A percentile compares a stretch with the other conserved stretches of the same genome.
These are phyloP conservation scores for Tulasnella sp. DNA, from an alignment of 768 basidiomycete genomes.

Conservation along the genomic window DNA sequence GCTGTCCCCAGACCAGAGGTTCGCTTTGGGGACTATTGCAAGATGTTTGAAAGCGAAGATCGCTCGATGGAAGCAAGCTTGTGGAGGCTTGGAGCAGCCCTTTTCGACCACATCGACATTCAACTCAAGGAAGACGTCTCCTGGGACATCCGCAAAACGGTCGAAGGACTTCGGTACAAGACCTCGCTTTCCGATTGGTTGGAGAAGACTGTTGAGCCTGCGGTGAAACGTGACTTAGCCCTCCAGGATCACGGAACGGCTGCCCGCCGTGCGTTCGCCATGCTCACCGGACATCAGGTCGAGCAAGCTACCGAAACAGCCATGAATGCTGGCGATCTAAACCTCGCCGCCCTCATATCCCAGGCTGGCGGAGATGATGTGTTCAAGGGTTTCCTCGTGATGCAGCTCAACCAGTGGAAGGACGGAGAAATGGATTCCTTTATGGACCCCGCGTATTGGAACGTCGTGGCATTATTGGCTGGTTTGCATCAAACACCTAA, in stretches of 20 bases:
- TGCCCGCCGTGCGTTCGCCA: slow-evolving; percentile 57
- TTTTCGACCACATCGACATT: slow-evolving; percentile 81
- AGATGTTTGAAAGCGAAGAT: slow-evolving; percentile 64
- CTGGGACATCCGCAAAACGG: slow-evolving; percentile 54
- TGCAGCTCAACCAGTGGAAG: slow-evolving; percentile 78
- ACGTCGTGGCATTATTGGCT: slow-evolving; percentile 74
- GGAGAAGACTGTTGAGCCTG: slow-evolving; percentile 56
- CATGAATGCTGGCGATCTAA: slow-evolving; percentile 65
- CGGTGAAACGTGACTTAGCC: slow-evolving; percentile 65
- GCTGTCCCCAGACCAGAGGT: slow-evolving; percentile 57
- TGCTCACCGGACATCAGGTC: slow-evolving; percentile 83
- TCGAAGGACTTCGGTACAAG: slow-evolving; percentile 61
- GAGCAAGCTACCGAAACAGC: slow-evolving; percentile 70
- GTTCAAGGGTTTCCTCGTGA: slow-evolving; percentile 61
- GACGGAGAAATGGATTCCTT: slow-evolving; percentile 64
- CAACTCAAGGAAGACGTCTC: slow-evolving; percentile 47
- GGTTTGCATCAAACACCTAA: slow-evolving; percentile 60
- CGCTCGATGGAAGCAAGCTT: slow-evolving; percentile 64
- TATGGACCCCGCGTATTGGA: slow-evolving; percentile 59
- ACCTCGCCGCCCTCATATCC: slow-evolving; percentile 80
- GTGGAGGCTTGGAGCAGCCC: slow-evolving; percentile 79
- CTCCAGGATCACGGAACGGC: slow-evolving; percentile 39
- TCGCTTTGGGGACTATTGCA: slow-evolving; percentile 68
- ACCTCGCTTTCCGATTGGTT: slow-evolving; percentile 80
- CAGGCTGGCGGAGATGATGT: slow-evolving; percentile 73